Evolutionary conservation across 2,329 filamentous ascomycete genomes (phyloP).

Genomic region (Diaporthe sp.): DNA sequence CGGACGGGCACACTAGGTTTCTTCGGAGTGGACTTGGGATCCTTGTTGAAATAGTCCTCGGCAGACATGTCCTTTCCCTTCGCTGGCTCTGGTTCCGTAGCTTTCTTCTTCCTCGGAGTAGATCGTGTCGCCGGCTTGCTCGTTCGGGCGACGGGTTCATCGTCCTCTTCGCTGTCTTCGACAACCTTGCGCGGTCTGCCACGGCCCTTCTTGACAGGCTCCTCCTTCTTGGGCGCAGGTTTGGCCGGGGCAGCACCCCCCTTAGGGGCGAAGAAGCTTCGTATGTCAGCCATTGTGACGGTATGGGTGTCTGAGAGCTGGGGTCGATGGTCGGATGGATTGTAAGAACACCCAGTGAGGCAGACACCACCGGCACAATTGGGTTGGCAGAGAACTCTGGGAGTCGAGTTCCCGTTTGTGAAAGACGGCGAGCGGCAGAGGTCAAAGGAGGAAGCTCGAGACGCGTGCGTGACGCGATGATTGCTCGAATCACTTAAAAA

Average conservation of each 20-base stretch:
- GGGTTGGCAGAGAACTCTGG: not conserved
- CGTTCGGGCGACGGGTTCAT: constrained; percentile 46
- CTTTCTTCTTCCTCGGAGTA: constrained; percentile 63
- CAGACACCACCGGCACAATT: not conserved
- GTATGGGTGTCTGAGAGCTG: not conserved
- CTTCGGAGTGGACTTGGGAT: constrained; percentile 53
- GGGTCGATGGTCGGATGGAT: not conserved
- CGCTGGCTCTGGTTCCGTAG: constrained; percentile 54
- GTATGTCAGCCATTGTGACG: constrained; percentile 75
- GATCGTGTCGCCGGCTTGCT: constrained; percentile 66
- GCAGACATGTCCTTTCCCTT: constrained; percentile 64
- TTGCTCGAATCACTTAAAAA: constrained; percentile 7
- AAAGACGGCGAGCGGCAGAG: not conserved
- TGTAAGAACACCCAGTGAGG: not conserved
- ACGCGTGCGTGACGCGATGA: constrained; percentile 33
- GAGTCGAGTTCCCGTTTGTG: not conserved
- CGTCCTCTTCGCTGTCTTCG: constrained; percentile 70
- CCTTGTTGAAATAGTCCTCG: constrained; percentile 65
- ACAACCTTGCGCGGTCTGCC: constrained; percentile 45
- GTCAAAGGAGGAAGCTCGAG: constrained; percentile 16
- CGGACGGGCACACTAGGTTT: constrained; percentile 53
- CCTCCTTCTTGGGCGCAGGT: constrained; percentile 41
- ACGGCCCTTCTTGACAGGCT: constrained; percentile 48
- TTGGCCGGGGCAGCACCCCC: constrained; percentile 56
- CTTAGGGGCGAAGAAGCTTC: constrained; percentile 79